phyloP scores from a whole-genome alignment of 371 early-diverging fungal species.

The Synchytrium microbalum region DNA sequence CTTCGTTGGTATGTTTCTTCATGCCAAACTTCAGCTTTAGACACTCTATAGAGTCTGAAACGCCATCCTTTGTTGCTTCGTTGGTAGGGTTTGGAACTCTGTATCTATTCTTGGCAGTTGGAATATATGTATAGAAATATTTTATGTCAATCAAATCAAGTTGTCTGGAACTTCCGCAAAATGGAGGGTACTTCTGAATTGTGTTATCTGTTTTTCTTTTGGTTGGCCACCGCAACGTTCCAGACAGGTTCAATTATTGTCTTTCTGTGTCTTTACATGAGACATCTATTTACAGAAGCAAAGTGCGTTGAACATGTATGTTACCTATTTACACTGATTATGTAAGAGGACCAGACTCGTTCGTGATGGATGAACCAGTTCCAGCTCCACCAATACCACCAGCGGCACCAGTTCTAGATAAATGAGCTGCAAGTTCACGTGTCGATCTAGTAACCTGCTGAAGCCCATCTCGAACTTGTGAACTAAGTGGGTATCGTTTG shows the following conservation, averaged over 20 bases:
- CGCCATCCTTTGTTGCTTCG: neutral
- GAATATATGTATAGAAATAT: conserved; percentile 21
- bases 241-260: no score
- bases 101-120: conserved; percentile 22
- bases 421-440: neutral
- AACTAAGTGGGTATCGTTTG: neutral
- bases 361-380: no score
- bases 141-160: no score
- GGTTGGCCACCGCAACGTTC: no score
- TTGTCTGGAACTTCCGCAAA: no score
- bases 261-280: no score
- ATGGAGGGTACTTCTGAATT: no score
- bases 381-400: neutral
- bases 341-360: no score
- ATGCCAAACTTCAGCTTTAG: neutral
- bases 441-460: conserved; percentile 5
- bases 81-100: conserved; percentile 21
- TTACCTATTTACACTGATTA: no score
- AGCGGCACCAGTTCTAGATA: neutral
- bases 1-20: conserved; percentile 14
- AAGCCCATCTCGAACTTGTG: neutral
- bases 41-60: conserved; percentile 1
- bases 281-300: no score
- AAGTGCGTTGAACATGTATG: no score
- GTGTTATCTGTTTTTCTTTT: no score